Conservation (phyloP, 1,139 yeast genomes). For the Yamadazyma triangularis region DNA sequence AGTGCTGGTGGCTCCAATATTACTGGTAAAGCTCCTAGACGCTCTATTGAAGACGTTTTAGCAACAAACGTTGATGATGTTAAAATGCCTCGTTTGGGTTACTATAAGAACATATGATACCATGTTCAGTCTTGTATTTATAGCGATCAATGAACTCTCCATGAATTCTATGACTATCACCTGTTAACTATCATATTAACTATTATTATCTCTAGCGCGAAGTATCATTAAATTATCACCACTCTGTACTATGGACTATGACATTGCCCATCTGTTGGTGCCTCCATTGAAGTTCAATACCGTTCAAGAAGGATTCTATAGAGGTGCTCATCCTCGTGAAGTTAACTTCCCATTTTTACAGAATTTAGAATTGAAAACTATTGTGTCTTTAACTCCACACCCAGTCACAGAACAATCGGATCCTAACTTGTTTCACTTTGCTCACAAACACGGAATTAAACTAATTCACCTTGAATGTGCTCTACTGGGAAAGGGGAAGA, state of each 20-base stretch:
- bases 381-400: constrained; percentile 75
- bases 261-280: constrained; percentile 42
- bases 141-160: too few species aligned
- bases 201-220: too few species aligned
- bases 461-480: constrained; percentile 66
- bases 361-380: constrained; percentile 62
- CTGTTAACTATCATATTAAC: too few species aligned
- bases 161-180: too few species aligned
- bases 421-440: constrained; percentile 47
- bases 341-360: constrained; percentile 70
- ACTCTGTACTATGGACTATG: constrained; percentile 10
- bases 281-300: constrained; percentile 81
- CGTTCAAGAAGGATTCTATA: constrained; percentile 63
- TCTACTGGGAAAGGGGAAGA: constrained; percentile 67
- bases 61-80: constrained; percentile 65
- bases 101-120: too few species aligned
- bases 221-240: too few species aligned
- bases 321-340: constrained; percentile 86
- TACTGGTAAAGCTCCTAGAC: constrained; percentile 63
- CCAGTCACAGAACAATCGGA: constrained; percentile 58
- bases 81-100: constrained; percentile 5
- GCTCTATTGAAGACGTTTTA: constrained; percentile 73
- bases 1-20: constrained; percentile 61
- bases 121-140: too few species aligned
- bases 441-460: constrained; percentile 40